These are phyloP conservation scores for Sordariomycetes sp. DNA, from an alignment of 2,329 filamentous ascomycete species.

Conservation along the genomic window DNA sequence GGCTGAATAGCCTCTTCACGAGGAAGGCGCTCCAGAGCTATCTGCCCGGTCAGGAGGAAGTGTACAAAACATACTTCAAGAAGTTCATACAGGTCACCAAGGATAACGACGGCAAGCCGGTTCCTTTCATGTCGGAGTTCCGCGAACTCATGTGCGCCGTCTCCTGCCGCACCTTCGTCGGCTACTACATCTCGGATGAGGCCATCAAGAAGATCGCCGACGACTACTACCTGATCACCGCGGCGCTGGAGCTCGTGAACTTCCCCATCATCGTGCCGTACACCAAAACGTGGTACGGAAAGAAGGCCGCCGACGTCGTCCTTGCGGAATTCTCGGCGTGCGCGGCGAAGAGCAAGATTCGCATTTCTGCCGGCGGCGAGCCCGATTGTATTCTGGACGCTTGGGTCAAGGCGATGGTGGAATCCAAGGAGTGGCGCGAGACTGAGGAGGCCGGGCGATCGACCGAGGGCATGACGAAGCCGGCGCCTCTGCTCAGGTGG, in stretches of 20 bases:
- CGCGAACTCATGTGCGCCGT: slow-evolving; percentile 92
- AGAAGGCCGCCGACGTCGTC: slow-evolving; percentile 90
- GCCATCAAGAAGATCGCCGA: slow-evolving; percentile 89
- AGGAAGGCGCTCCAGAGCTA: slow-evolving; percentile 79
- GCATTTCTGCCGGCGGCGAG: slow-evolving; percentile 80
- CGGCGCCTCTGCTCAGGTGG: slow-evolving; percentile 67
- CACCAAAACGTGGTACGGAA: slow-evolving; percentile 95
- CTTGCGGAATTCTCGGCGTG: slow-evolving; percentile 83
- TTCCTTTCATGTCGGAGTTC: slow-evolving; percentile 85
- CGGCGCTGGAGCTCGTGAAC: slow-evolving; percentile 92
- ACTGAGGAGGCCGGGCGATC: slow-evolving; percentile 62
- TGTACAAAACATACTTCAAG: slow-evolving; percentile 80
- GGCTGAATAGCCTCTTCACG: slow-evolving; percentile 89
- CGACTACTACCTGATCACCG: slow-evolving; percentile 95
- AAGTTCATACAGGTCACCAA: slow-evolving; percentile 67
- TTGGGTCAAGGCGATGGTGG: slow-evolving; percentile 82
- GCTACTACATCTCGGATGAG: slow-evolving; percentile 86
- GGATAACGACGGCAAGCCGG: slow-evolving; percentile 59
- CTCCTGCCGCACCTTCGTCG: slow-evolving; percentile 93
- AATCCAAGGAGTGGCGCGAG: slow-evolving; percentile 73
- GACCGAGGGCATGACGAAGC: slow-evolving; percentile 66
- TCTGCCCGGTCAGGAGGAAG: slow-evolving; percentile 83
- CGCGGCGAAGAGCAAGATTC: slow-evolving; percentile 83
- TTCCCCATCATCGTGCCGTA: slow-evolving; percentile 93
- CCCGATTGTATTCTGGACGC: slow-evolving; percentile 90